A percentile compares a stretch with the other conserved stretches of the same genome.
Evolutionary conservation across 352 stramenopile genomes (phyloP).

Genomic region (Blastocystis sp.): DNA sequence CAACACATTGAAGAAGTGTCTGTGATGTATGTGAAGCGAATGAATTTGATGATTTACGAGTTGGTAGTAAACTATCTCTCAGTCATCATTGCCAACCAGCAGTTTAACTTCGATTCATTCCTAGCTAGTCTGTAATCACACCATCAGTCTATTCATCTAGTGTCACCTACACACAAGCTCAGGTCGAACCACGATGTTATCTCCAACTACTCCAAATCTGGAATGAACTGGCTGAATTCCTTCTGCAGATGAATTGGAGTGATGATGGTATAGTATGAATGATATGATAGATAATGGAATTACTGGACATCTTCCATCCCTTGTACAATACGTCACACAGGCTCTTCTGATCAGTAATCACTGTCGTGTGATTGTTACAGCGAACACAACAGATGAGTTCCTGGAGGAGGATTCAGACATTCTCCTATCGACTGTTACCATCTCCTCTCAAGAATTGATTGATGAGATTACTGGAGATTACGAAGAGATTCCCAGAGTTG

Average conservation of each 20-base stretch:
- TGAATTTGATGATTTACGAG: conserved; percentile 32
- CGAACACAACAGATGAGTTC: conserved; percentile 11
- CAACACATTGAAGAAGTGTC: background rate
- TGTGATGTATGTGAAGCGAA: background rate
- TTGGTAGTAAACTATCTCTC: conserved; percentile 21
- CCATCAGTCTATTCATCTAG: background rate
- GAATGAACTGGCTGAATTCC: background rate
- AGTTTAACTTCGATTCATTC: background rate
- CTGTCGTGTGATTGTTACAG: background rate
- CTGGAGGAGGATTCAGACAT: conserved; percentile 13
- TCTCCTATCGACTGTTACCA: background rate
- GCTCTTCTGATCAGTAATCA: background rate
- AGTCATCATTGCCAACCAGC: background rate
- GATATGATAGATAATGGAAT: background rate
- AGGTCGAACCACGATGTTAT: conserved; percentile 2
- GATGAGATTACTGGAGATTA: conserved; percentile 39
- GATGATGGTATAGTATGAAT: background rate
- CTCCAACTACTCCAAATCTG: conserved; percentile 19
- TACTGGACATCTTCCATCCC: background rate
- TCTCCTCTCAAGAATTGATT: background rate
- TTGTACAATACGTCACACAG: conserved; percentile 8
- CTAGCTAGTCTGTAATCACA: background rate
- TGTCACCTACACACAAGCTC: conserved; percentile 3
- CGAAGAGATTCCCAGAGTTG: background rate
- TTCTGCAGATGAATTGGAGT: conserved; percentile 6